Base-by-base conservation (phyloP, 306 rosid genomes). In the Fragaria iinumae region DNA sequence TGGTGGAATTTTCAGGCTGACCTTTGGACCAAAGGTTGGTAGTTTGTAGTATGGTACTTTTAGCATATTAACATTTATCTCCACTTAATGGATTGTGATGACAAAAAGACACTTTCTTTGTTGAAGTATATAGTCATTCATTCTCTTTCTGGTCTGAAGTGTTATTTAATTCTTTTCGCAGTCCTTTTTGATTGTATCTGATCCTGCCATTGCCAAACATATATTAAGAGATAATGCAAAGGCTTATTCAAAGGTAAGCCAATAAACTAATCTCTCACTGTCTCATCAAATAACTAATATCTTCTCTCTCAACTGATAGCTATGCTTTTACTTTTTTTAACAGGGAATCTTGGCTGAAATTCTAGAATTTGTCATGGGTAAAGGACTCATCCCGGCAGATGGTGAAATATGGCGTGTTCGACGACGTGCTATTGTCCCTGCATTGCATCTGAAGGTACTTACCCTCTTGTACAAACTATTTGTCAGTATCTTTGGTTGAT, bases 291-390 rank as follows among this genome's bases (percentile, higher is more conserved):
- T 12, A 45, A 12, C 50, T 45, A 45, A 47, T 47, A 20, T 63
- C 43, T 17, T 56, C 47, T 66, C 79, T 47, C 25, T 55, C 48
- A 59, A 36, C 48, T 70, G 63, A 57, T 64, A 67, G 64, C 73
- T 57, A 78, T 39, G 10, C 44, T 39, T 39, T 39, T 1, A 4
- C 39, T 16, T 49, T 53, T 72, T 59, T 64, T 63, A 77, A 77
- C 93, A 95, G 99, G 99, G 99, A 50, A 92, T 95, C 81, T 85
- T 95, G 90, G 99, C 99, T 71, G 99, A 95, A 88, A 95, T 95
- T 76, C 86, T 95, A 10, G 93, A 95, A 8, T 95, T 95, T 79
- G 99, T 95, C 66, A 95, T 95, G 99, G 99, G 99, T 65, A 95
- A 85, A 76, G 99, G 99, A 67, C 97, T 95, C 66, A 95, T 95